A percentile compares a stretch with the other conserved stretches of the same genome.
These are phyloP conservation scores for Chrysoporthe austroafricana DNA, from an alignment of 2,329 filamentous ascomycete species.

Conservation along the genomic window DNA sequence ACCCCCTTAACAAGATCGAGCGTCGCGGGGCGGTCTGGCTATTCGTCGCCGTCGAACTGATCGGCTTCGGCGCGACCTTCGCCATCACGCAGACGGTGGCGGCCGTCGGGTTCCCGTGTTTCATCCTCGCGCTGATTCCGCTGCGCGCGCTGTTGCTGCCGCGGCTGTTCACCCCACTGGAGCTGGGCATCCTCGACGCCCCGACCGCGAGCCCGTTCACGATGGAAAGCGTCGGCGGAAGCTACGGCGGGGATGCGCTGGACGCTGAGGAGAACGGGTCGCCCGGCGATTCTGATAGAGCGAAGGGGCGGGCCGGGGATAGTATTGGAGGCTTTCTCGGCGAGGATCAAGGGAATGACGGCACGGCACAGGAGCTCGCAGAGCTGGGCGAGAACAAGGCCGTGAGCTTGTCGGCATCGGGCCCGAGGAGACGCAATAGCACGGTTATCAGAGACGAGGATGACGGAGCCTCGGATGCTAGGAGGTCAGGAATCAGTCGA, in stretches of 20 bases:
- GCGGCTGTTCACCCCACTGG: constrained; percentile 60
- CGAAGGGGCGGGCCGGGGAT: constrained; percentile 7
- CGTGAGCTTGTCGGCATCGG: constrained; percentile 20
- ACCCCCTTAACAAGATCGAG: constrained; percentile 64
- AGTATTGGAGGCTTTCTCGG: constrained; percentile 20
- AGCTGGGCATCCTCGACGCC: constrained; percentile 68
- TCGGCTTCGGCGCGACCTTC: constrained; percentile 77
- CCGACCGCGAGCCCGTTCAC: constrained; percentile 76
- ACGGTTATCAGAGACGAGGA: constrained; percentile 22
- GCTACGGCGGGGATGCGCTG: constrained; percentile 44
- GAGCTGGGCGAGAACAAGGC: constrained; percentile 40
- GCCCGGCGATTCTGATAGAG: constrained; percentile 11
- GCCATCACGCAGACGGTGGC: constrained; percentile 82
- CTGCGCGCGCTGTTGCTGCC: constrained; percentile 67
- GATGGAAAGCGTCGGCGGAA: constrained; percentile 75
- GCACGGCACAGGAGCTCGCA: constrained; percentile 40
- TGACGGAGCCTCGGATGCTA: constrained; percentile 36
- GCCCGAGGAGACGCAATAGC: constrained; percentile 29
- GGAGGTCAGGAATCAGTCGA: constrained; percentile 32
- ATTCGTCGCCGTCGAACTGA: constrained; percentile 70
- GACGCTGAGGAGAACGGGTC: constrained; percentile 22
- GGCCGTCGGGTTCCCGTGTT: constrained; percentile 78
- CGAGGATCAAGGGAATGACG: constrained; percentile 24
- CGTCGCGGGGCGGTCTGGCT: constrained; percentile 70
- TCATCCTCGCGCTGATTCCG: constrained; percentile 72